Conservation (phyloP, 768 basidiomycete species). For the Rhodotorula taiwanensis region DNA sequence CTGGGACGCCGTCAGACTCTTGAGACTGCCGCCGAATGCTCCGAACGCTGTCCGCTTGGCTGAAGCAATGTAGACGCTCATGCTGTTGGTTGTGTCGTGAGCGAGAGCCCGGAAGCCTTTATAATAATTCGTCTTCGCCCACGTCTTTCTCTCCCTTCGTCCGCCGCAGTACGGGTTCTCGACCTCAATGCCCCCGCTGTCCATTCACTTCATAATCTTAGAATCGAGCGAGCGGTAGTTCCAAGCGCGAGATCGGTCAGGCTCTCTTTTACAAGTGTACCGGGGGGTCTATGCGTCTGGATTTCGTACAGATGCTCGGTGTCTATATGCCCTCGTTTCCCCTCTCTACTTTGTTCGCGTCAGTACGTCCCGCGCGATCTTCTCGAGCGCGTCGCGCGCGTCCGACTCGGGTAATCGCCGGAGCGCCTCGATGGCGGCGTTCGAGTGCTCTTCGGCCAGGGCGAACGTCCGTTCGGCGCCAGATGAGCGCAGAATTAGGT, state of each 20-base stretch:
- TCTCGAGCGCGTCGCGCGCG: constrained; percentile 62
- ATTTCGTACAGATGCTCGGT: too few relatives aligned
- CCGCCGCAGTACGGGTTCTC: too few relatives aligned
- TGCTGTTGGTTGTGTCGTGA: background rate
- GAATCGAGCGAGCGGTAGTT: too few relatives aligned
- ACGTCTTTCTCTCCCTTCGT: too few relatives aligned
- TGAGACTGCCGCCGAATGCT: constrained; percentile 45
- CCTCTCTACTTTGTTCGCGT: constrained; percentile 26
- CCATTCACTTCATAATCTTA: too few relatives aligned
- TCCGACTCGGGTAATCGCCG: constrained; percentile 70
- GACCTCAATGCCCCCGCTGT: too few relatives aligned
- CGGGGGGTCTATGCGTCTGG: too few relatives aligned
- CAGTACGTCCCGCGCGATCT: constrained; percentile 33
- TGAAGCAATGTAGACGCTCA: constrained; percentile 32
- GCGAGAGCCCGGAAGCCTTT: background rate
- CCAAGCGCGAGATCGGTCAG: too few relatives aligned
- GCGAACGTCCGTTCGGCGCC: constrained; percentile 71
- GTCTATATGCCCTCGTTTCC: too few relatives aligned
- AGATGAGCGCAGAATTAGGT: constrained; percentile 61
- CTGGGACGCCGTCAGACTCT: constrained; percentile 25
- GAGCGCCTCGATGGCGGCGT: constrained; percentile 66
- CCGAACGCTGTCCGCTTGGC: constrained; percentile 47
- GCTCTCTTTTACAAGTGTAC: too few relatives aligned
- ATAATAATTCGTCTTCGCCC: too few relatives aligned
- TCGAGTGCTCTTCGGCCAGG: constrained; percentile 68